Evolutionary conservation across 1,284 basidiomycete species (phyloP).

Genomic region (Athelia psychrophila): DNA sequence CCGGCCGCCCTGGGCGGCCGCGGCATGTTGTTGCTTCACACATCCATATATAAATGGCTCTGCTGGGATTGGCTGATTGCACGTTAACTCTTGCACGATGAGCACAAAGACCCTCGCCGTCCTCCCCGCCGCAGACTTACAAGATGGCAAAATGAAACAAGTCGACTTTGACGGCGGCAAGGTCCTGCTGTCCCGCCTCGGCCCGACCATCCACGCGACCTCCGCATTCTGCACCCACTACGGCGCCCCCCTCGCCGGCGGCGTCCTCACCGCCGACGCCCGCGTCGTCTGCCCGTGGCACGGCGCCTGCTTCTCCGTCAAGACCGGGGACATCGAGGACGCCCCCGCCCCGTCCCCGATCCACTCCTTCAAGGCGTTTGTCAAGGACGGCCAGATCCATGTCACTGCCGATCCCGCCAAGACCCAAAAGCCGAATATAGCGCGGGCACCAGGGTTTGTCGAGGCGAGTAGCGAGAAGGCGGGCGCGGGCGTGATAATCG

Average conservation of each 20-base stretch:
- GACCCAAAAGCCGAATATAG: conserved; percentile 70
- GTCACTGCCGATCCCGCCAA: conserved; percentile 74
- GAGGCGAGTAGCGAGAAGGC: conserved; percentile 39
- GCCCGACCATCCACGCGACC: conserved; percentile 75
- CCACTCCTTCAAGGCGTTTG: conserved; percentile 75
- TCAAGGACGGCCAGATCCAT: conserved; percentile 74
- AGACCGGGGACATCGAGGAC: conserved; percentile 85
- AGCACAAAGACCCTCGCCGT: conserved; percentile 60
- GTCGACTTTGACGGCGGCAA: conserved; percentile 80
- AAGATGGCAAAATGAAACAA: conserved; percentile 84
- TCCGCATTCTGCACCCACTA: conserved; percentile 90
- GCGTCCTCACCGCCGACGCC: conserved; percentile 78
- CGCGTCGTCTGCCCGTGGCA: conserved; percentile 53
- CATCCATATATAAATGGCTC: no score
- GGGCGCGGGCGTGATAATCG: conserved; percentile 74
- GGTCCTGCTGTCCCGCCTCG: conserved; percentile 77
- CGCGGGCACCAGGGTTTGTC: conserved; percentile 41
- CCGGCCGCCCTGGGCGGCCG: no score
- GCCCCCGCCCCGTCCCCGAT: conserved; percentile 87
- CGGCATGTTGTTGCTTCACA: no score
- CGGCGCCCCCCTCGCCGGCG: conserved; percentile 82
- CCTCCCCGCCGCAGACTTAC: conserved; percentile 61
- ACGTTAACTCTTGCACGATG: no score
- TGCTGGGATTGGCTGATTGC: no score
- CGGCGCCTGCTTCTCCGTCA: conserved; percentile 82